phyloP scores from a whole-genome alignment of 352 stramenopile genomes.

The Peronospora belbahrii region DNA sequence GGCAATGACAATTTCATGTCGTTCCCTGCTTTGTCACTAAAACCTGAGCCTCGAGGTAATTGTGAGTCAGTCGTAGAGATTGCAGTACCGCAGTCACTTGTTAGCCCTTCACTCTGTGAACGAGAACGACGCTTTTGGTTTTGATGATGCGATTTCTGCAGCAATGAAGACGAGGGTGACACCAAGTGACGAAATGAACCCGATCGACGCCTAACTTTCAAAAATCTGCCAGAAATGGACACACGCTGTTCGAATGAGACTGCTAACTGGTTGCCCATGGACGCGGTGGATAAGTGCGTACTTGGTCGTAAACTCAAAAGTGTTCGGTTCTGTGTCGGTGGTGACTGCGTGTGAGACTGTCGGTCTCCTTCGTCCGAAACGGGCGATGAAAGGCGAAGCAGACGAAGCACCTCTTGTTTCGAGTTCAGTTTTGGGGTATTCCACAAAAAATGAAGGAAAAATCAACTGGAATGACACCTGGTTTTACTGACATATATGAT shows the following conservation, averaged over 20 bases:
- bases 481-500: slow-evolving; percentile 2
- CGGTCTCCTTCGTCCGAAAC: slow-evolving; percentile 15
- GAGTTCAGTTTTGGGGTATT: slow-evolving; percentile 13
- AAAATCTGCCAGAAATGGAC: slow-evolving; percentile 9
- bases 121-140: slow-evolving; percentile 20
- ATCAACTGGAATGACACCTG: slow-evolving; percentile 20
- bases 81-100: slow-evolving; percentile 27
- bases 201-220: slow-evolving; percentile 13
- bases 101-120: slow-evolving; percentile 26
- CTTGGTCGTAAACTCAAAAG: slow-evolving; percentile 15
- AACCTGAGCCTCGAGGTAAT: slow-evolving; percentile 11
- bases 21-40: slow-evolving; percentile 10
- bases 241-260: slow-evolving; percentile 4
- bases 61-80: slow-evolving; percentile 23
- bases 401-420: slow-evolving; percentile 12
- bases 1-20: background rate
- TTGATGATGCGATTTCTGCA: background rate
- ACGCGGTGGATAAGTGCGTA: slow-evolving; percentile 5
- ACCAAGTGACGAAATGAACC: slow-evolving; percentile 8
- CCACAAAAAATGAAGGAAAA: slow-evolving; percentile 20
- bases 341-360: slow-evolving; percentile 11
- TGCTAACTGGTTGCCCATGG: slow-evolving; percentile 25
- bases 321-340: slow-evolving; percentile 4
- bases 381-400: slow-evolving; percentile 20
- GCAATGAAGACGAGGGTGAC: slow-evolving; percentile 10